Base-by-base conservation (phyloP, 164 flowering plant genomes). In the Vitis rupestris region DNA sequence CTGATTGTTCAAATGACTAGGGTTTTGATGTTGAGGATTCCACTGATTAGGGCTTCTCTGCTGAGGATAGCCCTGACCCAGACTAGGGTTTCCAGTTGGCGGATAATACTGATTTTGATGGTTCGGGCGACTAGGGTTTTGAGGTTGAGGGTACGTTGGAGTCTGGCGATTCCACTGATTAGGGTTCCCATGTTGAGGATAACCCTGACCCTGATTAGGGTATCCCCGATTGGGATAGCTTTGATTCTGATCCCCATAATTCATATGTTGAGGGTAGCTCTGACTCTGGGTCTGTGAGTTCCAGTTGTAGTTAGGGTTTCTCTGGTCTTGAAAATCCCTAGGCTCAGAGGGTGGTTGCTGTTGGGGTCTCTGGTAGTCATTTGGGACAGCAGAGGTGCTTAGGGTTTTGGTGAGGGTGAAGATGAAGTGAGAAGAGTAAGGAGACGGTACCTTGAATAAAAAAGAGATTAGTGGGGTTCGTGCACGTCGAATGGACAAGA, bases 311-410 rank as follows among this genome's bases (percentile, higher is more conserved):
- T 47, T 53, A 27, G 70, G 64, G 69, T 59, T 57, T 48, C 70
- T 27, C 51, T 57, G 66, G 30, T 59, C 70, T 3, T 62, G 73
- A 31, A 69, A 64, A 69, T 23, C 76, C 66, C 78, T 52, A 57
- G 81, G 19, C 63, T 73, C 75, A 14, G 76, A 51, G 0, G 74
- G 67, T 11, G 27, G 65, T 23, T 52, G 17, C 23, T 75, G 29
- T 3, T 68, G 80, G 11, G 59, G 70, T 9, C 16, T 70, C 47
- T 74, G 76, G 68, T 71, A 71, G 17, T 75, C 68, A 51, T 73
- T 73, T 11, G 87, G 82, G 52, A 69, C 44, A 0, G 89, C 75
- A 10, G 80, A 83, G 16, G 85, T 79, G 74, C 73, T 73, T 29
- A 85, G 69, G 51, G 74, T 44, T 72, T 61, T 85, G 31, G 78